Conservation (phyloP, 495 filamentous ascomycete species). For the Clohesyomyces aquaticus region DNA sequence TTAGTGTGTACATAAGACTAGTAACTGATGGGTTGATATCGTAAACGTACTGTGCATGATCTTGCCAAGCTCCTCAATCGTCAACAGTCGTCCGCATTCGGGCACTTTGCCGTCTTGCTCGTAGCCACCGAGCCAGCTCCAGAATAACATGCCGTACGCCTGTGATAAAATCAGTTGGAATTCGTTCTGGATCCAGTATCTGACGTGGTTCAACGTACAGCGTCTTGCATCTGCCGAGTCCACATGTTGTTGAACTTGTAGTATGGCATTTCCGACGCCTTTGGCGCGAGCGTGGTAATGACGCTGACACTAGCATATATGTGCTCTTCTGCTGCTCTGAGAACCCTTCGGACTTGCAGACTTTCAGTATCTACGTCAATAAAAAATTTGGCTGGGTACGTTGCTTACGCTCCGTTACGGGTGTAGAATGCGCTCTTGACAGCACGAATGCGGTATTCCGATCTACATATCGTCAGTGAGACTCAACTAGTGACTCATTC, state of each 20-base stretch:
- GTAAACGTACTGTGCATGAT: constrained; percentile 66
- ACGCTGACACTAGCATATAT: constrained; percentile 62
- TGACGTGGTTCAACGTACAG: constrained; percentile 51
- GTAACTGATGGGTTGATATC: constrained; percentile 19
- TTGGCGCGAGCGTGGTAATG: constrained; percentile 63
- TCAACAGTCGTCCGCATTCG: constrained; percentile 68
- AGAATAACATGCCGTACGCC: constrained; percentile 69
- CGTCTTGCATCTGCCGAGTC: constrained; percentile 82
- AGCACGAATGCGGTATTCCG: constrained; percentile 77
- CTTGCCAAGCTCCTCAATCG: constrained; percentile 82
- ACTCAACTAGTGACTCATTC: neutral
- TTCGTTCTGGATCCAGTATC: neutral
- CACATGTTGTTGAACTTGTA: constrained; percentile 93
- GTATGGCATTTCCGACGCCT: constrained; percentile 84
- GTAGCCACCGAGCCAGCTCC: constrained; percentile 74
- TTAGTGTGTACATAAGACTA: too few species aligned
- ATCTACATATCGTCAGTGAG: constrained; percentile 46
- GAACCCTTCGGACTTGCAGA: constrained; percentile 50
- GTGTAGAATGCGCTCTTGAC: constrained; percentile 87
- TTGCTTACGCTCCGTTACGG: constrained; percentile 74
- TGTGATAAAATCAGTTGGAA: constrained; percentile 20
- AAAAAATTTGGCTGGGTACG: constrained; percentile 34
- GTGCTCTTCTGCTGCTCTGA: constrained; percentile 57
- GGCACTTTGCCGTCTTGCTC: constrained; percentile 50
- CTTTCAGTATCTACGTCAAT: constrained; percentile 4